phyloP scores from a whole-genome alignment of 2,329 filamentous ascomycete genomes.

The Rugonectria rugulosa region DNA sequence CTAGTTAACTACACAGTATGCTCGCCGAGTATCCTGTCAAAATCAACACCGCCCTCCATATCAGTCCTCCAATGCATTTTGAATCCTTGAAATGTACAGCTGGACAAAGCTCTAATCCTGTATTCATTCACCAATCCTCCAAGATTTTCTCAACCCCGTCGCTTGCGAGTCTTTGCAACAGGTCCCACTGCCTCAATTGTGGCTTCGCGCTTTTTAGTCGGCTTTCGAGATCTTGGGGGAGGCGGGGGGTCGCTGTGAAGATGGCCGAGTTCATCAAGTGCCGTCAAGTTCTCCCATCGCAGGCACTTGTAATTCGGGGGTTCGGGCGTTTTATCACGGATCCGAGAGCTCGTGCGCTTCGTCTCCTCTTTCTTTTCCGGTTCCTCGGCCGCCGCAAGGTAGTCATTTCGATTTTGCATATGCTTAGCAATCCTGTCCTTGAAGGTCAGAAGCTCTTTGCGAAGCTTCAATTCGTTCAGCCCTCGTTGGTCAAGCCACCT shows the following conservation, averaged over 20 bases:
- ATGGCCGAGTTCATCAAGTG: slow-evolving; percentile 64
- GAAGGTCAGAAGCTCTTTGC: slow-evolving; percentile 83
- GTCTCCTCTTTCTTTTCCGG: slow-evolving; percentile 50
- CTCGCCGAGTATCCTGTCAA: slow-evolving; percentile 13
- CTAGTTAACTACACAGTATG: slow-evolving; percentile 6
- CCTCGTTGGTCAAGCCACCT: slow-evolving; percentile 90
- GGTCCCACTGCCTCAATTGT: slow-evolving; percentile 40
- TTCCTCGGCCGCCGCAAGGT: slow-evolving; percentile 57
- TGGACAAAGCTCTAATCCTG: neutral
- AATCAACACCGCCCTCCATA: slow-evolving; percentile 10
- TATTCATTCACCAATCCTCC: neutral
- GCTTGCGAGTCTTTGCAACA: slow-evolving; percentile 42
- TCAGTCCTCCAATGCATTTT: slow-evolving; percentile 8
- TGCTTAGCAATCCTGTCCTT: slow-evolving; percentile 77
- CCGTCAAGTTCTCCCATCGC: slow-evolving; percentile 64
- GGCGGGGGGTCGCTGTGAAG: slow-evolving; percentile 64
- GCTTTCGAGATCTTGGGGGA: slow-evolving; percentile 59
- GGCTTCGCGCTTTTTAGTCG: slow-evolving; percentile 59
- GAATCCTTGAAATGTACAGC: slow-evolving; percentile 9
- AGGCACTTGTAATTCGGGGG: slow-evolving; percentile 57
- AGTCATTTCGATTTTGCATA: slow-evolving; percentile 81
- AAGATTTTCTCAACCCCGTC: slow-evolving; percentile 24
- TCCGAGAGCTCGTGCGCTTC: slow-evolving; percentile 55
- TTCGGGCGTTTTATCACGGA: slow-evolving; percentile 57
- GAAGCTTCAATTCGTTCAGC: slow-evolving; percentile 83